Percentiles rank a stretch among this genome's conserved stretches.
Evolutionary conservation across 2,329 filamentous ascomycete genomes (phyloP).

Genomic region (Scedosporium minutisporum): DNA sequence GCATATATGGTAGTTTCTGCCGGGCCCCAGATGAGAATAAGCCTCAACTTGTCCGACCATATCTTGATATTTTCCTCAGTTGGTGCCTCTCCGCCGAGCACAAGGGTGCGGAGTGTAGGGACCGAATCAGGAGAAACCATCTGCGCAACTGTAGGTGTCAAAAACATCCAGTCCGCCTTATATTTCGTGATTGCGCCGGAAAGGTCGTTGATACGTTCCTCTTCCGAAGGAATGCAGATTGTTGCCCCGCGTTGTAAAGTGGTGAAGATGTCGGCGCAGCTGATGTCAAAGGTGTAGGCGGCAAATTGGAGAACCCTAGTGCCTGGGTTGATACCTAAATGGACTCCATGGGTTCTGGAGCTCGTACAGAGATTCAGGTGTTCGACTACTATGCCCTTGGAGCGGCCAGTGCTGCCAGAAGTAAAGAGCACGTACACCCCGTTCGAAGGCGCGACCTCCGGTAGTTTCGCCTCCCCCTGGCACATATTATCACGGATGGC

Average conservation of each 20-base stretch:
- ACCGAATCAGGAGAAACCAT: constrained; percentile 8
- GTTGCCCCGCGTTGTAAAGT: constrained; percentile 13
- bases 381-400: constrained; percentile 15
- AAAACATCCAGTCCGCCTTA: constrained; percentile 7
- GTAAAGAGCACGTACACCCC: constrained; percentile 16
- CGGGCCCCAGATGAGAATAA: neutral
- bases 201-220: constrained; percentile 13
- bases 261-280: constrained; percentile 9
- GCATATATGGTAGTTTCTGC: neutral
- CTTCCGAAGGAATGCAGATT: constrained; percentile 10
- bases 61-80: neutral
- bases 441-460: neutral
- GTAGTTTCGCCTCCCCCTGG: neutral
- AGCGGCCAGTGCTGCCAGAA: constrained; percentile 16
- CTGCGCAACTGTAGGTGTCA: constrained; percentile 11
- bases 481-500: no score
- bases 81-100: constrained; percentile 12
- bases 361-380: constrained; percentile 9
- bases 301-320: constrained; percentile 10
- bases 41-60: neutral
- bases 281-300: constrained; percentile 14
- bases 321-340: neutral
- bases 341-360: neutral
- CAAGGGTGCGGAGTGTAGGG: constrained; percentile 6
- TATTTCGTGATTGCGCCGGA: constrained; percentile 9